These are phyloP conservation scores for Cyclospora cayetanensis DNA, from an alignment of 169 alveolate species.

Conservation along the genomic window DNA sequence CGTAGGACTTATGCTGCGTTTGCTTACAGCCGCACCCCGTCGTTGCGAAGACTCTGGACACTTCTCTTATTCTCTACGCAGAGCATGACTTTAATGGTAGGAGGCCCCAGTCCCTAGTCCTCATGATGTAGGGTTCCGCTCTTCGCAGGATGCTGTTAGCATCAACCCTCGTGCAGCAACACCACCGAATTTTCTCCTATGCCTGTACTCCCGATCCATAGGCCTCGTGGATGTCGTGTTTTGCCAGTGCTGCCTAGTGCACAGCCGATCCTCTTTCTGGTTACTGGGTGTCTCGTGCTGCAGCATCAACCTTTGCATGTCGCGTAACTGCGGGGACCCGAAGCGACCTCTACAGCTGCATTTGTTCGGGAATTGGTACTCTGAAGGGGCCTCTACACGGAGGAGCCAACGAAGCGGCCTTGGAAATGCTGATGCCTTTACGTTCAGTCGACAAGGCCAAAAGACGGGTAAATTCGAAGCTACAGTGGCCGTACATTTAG, in stretches of 20 bases:
- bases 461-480: not conserved
- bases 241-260: too few relatives aligned
- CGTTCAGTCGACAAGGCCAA: constrained; percentile 26
- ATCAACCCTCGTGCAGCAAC: too few relatives aligned
- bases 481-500: not conserved
- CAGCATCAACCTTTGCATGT: constrained; percentile 88
- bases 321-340: constrained; percentile 86
- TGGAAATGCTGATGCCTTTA: constrained; percentile 69
- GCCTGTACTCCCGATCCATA: too few relatives aligned
- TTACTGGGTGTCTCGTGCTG: not conserved
- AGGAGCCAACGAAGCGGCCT: constrained; percentile 91
- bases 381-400: constrained; percentile 89
- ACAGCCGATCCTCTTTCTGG: not conserved
- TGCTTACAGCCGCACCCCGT: constrained; percentile 42
- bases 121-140: too few relatives aligned
- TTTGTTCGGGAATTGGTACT: constrained; percentile 84
- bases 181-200: too few relatives aligned
- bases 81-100: constrained; percentile 86
- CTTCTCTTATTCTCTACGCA: constrained; percentile 86
- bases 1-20: not conserved
- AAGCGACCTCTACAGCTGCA: constrained; percentile 82
- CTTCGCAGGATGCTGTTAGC: too few relatives aligned
- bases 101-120: not conserved
- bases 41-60: constrained; percentile 74
- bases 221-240: too few relatives aligned